Evolutionary conservation across 208 protist genomes (phyloP), one percentile per base, ranked within the genome.

Genomic region (Hexamita inflata): DNA sequence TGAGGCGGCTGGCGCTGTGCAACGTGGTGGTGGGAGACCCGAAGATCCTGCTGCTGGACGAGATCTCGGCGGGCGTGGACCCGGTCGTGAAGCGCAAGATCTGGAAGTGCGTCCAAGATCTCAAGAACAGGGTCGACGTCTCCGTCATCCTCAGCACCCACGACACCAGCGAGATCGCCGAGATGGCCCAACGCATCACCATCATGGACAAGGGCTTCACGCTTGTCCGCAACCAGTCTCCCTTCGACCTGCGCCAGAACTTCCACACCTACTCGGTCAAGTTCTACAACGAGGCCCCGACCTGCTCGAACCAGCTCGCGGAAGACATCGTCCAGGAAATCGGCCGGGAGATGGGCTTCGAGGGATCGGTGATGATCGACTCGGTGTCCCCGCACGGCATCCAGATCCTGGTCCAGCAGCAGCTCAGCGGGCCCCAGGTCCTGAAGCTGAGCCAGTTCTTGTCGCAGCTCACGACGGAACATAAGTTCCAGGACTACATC

Each of bases 11-110:
- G 9, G 64, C 64, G 7, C 35, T 70, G 9, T n/a, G 30, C 15
- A 70, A 70, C 35, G 64, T 34, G 11, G 42, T 38, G 4, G 9
- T n/a, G 4, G 40, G 64, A 24, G 15, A 66, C 34, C 32, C 64
- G 15, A n/a, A n/a, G 38, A n/a, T 70, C 7, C 38, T 70, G 34
- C 38, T 70, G 34, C 42, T 70, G n/a, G 64, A 70, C 42, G 64
- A 70, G n/a, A 49, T 70, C 35, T 45, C 64, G 15, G n/a, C 64
- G 4, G 64, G 64, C 2, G 64, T 70, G 11, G 64, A 70, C 42
- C 64, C 64, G 7, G n/a, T 70, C 34, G 7, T 70, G 9, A 70
- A 70, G 64, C n/a, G 64, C 7, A 11, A 7, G 35, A 70, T 70
- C 9, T 70, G 64, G 64, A 45, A 15, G 15, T 66, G 15, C 34